Conservation (phyloP, 176 grass and related monocot genomes). For the Eremochloa ophiuroides region DNA sequence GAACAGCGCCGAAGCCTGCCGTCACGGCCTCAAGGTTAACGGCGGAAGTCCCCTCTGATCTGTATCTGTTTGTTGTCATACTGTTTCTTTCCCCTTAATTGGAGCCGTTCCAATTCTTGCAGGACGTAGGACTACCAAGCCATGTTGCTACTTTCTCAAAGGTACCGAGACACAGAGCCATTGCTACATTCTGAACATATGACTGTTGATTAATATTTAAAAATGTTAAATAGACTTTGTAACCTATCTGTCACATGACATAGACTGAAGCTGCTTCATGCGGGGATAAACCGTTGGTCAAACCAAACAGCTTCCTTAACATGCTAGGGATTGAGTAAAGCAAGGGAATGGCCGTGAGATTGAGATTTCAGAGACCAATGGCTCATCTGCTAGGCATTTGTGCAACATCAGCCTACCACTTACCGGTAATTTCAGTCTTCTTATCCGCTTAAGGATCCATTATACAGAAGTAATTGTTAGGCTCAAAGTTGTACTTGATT, state of each 20-base stretch:
- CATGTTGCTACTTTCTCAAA: slow-evolving; percentile 79
- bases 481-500: background rate
- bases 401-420: slow-evolving; percentile 77
- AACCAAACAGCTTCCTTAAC: slow-evolving; percentile 40
- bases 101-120: background rate
- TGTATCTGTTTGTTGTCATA: background rate
- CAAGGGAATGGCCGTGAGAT: slow-evolving; percentile 32
- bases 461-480: background rate
- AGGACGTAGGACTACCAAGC: slow-evolving; percentile 97
- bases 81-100: background rate
- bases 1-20: slow-evolving; percentile 67
- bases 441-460: background rate
- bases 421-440: slow-evolving; percentile 44
- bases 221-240: background rate
- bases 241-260: background rate
- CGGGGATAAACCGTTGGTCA: slow-evolving; percentile 25
- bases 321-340: slow-evolving; percentile 39
- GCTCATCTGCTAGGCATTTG: slow-evolving; percentile 39
- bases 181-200: background rate
- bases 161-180: slow-evolving; percentile 39
- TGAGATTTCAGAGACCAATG: slow-evolving; percentile 57
- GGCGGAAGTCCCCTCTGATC: background rate
- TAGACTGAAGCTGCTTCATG: slow-evolving; percentile 33
- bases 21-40: slow-evolving; percentile 76
- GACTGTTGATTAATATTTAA: background rate